These are phyloP conservation scores for Aspergillus versicolor DNA, from an alignment of 2,329 filamentous ascomycete species.

Conservation along the genomic window DNA sequence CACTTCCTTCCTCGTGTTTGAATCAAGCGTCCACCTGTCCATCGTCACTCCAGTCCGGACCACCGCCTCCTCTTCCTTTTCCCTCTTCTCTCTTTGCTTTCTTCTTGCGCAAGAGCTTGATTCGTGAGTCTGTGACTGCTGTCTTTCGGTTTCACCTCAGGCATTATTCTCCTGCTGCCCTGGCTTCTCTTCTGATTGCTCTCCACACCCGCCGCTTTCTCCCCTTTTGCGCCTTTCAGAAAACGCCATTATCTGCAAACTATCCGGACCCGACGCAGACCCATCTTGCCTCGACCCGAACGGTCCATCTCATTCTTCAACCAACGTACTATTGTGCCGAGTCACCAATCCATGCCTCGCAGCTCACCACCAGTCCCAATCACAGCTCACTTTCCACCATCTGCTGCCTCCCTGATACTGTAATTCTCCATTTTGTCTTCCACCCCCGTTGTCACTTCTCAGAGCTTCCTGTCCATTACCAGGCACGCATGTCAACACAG, in stretches of 20 bases:
- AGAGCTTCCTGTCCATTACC: conserved; percentile 5
- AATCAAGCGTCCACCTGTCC: neutral
- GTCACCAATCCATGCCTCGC: conserved; percentile 15
- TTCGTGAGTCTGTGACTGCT: neutral
- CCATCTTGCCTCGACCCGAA: conserved; percentile 6
- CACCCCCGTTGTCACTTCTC: neutral
- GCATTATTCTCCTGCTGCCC: neutral
- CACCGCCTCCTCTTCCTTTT: neutral
- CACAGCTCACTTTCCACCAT: conserved; percentile 4
- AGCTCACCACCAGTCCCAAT: conserved; percentile 7
- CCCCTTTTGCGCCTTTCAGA: neutral
- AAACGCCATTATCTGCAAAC: conserved; percentile 6
- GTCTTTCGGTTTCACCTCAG: neutral
- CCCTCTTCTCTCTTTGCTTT: neutral
- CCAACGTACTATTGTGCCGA: conserved; percentile 4
- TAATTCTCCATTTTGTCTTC: conserved; percentile 3
- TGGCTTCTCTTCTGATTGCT: neutral
- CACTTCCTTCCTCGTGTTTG: conserved; percentile 12
- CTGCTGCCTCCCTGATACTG: conserved; percentile 1
- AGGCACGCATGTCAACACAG: conserved; percentile 7
- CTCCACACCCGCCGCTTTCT: neutral
- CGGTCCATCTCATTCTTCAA: conserved; percentile 4
- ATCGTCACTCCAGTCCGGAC: neutral
- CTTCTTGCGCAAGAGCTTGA: neutral
- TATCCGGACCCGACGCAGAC: conserved; percentile 6